A percentile compares a stretch with the other conserved stretches of the same genome.
Evolutionary conservation across 495 filamentous ascomycete species (phyloP).

Genomic region (Zalerion maritima): DNA sequence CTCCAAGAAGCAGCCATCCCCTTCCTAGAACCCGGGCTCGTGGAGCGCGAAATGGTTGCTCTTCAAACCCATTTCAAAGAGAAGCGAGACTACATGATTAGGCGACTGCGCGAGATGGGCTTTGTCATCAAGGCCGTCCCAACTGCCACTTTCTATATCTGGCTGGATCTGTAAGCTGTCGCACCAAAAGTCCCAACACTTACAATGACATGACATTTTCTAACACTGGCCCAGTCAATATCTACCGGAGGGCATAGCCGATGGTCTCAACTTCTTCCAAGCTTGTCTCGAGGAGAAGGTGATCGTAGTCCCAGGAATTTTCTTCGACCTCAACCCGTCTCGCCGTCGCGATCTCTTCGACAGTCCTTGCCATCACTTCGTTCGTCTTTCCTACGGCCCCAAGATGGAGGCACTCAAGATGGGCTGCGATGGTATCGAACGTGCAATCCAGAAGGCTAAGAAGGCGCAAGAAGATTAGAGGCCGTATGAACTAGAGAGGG

Average conservation of each 20-base stretch:
- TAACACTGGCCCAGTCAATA: conserved; percentile 31
- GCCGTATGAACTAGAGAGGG: no score
- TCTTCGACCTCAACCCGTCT: conserved; percentile 84
- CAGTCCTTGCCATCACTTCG: conserved; percentile 89
- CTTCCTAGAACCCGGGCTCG: conserved; percentile 74
- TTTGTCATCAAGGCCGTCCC: conserved; percentile 68
- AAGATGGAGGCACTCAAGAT: conserved; percentile 72
- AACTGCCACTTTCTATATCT: conserved; percentile 87
- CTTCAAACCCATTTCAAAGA: conserved; percentile 73
- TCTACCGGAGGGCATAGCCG: conserved; percentile 62
- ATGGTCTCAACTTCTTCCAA: conserved; percentile 94
- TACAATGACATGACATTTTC: neutral
- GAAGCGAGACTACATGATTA: conserved; percentile 82
- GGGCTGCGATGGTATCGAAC: conserved; percentile 82
- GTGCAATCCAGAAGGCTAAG: conserved; percentile 62
- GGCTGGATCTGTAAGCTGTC: conserved; percentile 48
- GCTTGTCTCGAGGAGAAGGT: conserved; percentile 83
- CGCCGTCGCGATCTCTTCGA: conserved; percentile 84
- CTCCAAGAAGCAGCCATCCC: conserved; percentile 89
- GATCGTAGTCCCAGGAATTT: conserved; percentile 90
- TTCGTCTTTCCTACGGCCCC: conserved; percentile 81
- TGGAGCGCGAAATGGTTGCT: conserved; percentile 75
- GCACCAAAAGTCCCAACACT: no score
- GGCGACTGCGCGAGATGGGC: conserved; percentile 64
- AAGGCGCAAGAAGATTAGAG: no score